Evolutionary conservation across 2,329 filamentous ascomycete genomes (phyloP).

Genomic region (Aureobasidium sp.): DNA sequence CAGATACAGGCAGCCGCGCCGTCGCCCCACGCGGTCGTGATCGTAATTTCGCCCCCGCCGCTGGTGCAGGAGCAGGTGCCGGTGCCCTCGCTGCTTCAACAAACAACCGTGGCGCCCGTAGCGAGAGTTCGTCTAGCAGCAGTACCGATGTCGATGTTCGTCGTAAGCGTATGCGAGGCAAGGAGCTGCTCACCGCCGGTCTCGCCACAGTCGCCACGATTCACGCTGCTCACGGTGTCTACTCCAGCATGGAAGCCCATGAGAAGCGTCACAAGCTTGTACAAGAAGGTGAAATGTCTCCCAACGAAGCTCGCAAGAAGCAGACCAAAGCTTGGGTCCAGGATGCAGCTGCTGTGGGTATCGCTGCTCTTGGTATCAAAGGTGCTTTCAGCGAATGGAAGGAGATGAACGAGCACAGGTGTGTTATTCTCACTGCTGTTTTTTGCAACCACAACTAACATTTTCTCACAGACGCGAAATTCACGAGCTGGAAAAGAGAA

Average conservation of each 20-base stretch:
- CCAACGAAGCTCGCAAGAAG: constrained; percentile 55
- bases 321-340: constrained; percentile 58
- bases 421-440: constrained; percentile 31
- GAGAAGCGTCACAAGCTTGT: constrained; percentile 54
- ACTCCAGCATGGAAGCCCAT: constrained; percentile 57
- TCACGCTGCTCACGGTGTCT: constrained; percentile 60
- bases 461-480: constrained; percentile 32
- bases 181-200: constrained; percentile 59
- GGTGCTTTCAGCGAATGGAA: constrained; percentile 61
- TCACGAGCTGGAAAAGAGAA: constrained; percentile 46
- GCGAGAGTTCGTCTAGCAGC: constrained; percentile 29
- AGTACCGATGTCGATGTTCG: constrained; percentile 53
- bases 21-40: constrained; percentile 26
- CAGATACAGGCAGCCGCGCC: constrained; percentile 33
- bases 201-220: constrained; percentile 63
- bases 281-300: constrained; percentile 56
- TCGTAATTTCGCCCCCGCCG: constrained; percentile 39
- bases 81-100: constrained; percentile 23
- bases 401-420: constrained; percentile 56
- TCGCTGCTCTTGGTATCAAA: constrained; percentile 62
- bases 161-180: constrained; percentile 58
- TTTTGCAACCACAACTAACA: not conserved
- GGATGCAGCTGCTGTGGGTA: constrained; percentile 59
- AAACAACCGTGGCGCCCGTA: constrained; percentile 14
- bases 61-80: constrained; percentile 34